A percentile compares a stretch with the other conserved stretches of the same genome.
Conservation (phyloP, 768 basidiomycete genomes). For the Rhodosporidiobolus sp. region DNA sequence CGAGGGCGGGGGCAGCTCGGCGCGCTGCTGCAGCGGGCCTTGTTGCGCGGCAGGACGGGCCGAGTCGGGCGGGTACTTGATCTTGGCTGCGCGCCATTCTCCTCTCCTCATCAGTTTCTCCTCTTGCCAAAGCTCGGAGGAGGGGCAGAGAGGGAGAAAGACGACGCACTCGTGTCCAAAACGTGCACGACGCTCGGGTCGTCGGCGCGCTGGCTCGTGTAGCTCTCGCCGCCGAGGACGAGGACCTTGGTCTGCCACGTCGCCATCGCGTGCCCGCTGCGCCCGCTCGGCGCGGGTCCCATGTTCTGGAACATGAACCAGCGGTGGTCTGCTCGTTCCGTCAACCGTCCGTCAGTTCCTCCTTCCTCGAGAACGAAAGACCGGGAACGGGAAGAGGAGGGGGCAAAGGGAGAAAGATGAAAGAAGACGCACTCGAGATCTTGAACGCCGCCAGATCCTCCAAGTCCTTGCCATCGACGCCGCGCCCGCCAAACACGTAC, state of each 20-base stretch:
- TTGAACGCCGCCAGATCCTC: conserved; percentile 95
- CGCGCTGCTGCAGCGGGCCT: background rate
- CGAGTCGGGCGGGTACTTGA: conserved; percentile 76
- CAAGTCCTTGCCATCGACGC: conserved; percentile 93
- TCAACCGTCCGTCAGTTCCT: background rate
- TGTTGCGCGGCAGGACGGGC: conserved; percentile 14
- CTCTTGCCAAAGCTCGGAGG: conserved; percentile 57
- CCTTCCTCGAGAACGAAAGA: too few relatives aligned
- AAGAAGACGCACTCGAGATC: conserved; percentile 76
- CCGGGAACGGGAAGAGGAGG: background rate
- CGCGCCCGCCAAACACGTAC: conserved; percentile 94
- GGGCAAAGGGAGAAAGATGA: background rate
- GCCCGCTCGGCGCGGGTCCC: conserved; percentile 88
- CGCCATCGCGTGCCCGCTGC: conserved; percentile 98
- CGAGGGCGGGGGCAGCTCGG: background rate
- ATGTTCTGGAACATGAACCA: conserved; percentile 99
- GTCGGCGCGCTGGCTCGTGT: conserved; percentile 60
- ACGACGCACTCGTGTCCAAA: conserved; percentile 81
- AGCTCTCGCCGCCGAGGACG: conserved; percentile 92
- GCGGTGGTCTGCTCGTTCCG: conserved; percentile 65
- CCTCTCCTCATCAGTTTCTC: conserved; percentile 73
- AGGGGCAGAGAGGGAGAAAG: background rate
- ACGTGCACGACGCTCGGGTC: conserved; percentile 81
- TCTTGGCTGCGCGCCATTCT: conserved; percentile 61
- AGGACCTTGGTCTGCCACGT: conserved; percentile 81